These are phyloP conservation scores for Chytriomyces confervae DNA, from an alignment of 192 early-diverging fungal species.

Conservation along the genomic window DNA sequence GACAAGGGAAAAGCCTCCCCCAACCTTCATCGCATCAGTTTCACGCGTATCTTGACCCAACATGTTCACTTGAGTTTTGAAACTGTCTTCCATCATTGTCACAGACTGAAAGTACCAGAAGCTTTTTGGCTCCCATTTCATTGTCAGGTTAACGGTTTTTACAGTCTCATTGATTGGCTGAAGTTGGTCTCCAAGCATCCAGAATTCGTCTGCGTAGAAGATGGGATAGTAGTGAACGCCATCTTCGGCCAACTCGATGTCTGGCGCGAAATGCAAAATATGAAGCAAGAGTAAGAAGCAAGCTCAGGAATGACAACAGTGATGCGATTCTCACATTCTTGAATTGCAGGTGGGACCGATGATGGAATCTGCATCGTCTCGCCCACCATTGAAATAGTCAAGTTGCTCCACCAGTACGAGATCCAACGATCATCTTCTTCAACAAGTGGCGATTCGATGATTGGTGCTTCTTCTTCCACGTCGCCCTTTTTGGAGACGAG, in stretches of 20 bases:
- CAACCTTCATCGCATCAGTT: slow-evolving; percentile 79
- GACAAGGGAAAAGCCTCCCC: neutral
- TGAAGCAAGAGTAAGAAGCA: neutral
- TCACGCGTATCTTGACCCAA: slow-evolving; percentile 63
- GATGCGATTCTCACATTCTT: slow-evolving; percentile 51
- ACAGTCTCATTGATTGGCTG: slow-evolving; percentile 76
- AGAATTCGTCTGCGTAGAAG: slow-evolving; percentile 83
- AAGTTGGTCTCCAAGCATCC: slow-evolving; percentile 73
- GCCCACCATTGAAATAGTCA: slow-evolving; percentile 69
- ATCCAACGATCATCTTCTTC: slow-evolving; percentile 38
- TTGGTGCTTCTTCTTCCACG: slow-evolving; percentile 21
- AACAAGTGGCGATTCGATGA: neutral
- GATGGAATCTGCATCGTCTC: slow-evolving; percentile 53
- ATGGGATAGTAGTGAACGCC: slow-evolving; percentile 67
- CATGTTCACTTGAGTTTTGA: slow-evolving; percentile 61
- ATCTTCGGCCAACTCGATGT: slow-evolving; percentile 40
- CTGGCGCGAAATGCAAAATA: slow-evolving; percentile 40
- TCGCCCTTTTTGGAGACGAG: slow-evolving; percentile 40
- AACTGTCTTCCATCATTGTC: slow-evolving; percentile 69
- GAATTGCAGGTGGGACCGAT: slow-evolving; percentile 57
- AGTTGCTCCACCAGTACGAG: slow-evolving; percentile 81
- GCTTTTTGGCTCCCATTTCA: slow-evolving; percentile 69
- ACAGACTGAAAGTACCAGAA: slow-evolving; percentile 80
- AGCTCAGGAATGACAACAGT: neutral
- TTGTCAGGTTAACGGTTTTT: slow-evolving; percentile 71